Conservation (phyloP, 2,329 filamentous ascomycete species). For the Cytospora mali region DNA sequence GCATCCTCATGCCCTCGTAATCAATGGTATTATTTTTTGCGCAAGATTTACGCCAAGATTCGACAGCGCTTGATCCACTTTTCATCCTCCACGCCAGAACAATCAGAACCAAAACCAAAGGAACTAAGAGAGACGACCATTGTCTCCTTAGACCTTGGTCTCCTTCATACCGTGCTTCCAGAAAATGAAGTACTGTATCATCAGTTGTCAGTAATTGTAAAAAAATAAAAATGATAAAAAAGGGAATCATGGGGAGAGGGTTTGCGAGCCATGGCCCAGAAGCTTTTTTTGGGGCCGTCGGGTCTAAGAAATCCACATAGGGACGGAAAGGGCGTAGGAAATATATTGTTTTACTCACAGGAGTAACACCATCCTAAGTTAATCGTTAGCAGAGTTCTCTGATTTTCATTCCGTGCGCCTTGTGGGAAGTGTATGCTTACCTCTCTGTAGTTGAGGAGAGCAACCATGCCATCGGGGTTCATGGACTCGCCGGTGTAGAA, state of each 20-base stretch:
- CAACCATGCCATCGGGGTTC: slow-evolving; percentile 91
- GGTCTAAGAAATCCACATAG: neutral
- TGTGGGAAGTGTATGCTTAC: slow-evolving; percentile 6
- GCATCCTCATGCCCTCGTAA: slow-evolving; percentile 17
- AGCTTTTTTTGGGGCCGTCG: neutral
- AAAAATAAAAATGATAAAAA: neutral
- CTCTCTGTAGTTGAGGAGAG: slow-evolving; percentile 91
- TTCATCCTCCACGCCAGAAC: slow-evolving; percentile 10
- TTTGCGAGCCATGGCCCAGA: neutral
- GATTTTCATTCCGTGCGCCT: too few relatives aligned
- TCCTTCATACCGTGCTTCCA: slow-evolving; percentile 94
- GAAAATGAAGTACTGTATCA: slow-evolving; percentile 68
- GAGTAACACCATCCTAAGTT: slow-evolving; percentile 78
- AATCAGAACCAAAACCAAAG: slow-evolving; percentile 12
- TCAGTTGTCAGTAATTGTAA: neutral
- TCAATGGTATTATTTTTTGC: slow-evolving; percentile 28
- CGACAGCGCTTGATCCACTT: slow-evolving; percentile 18
- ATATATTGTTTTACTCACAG: slow-evolving; percentile 40
- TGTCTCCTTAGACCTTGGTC: slow-evolving; percentile 79
- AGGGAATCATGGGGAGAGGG: neutral
- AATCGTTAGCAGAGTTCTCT: slow-evolving; percentile 1
- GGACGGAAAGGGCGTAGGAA: neutral
- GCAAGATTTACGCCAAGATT: slow-evolving; percentile 22
- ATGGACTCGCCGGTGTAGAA: slow-evolving; percentile 91
- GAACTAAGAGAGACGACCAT: neutral